Evolutionary conservation across 345 rosid species (phyloP).

Genomic region (Salix dunnii): DNA sequence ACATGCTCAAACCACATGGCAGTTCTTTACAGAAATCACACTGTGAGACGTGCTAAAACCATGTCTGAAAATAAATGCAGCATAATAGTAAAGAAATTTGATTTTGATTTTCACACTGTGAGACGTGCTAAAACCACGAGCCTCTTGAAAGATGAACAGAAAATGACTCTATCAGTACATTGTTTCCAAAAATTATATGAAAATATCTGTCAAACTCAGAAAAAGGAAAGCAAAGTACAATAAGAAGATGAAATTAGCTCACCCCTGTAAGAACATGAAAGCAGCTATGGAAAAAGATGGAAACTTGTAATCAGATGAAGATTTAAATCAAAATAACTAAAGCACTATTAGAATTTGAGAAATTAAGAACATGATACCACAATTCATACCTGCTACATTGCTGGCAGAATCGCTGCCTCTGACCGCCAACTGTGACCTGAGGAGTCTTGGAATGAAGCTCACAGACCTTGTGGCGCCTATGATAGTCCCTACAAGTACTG

Average conservation of each 20-base stretch:
- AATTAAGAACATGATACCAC: background rate
- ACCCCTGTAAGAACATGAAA: background rate
- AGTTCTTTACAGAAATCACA: background rate
- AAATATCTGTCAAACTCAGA: background rate
- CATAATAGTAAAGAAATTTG: background rate
- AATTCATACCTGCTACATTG: constrained; percentile 83
- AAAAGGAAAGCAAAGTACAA: background rate
- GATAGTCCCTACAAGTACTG: constrained; percentile 67
- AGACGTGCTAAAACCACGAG: background rate
- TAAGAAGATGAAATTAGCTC: background rate
- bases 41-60: too few relatives aligned
- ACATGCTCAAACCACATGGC: background rate
- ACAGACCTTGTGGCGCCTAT: constrained; percentile 90
- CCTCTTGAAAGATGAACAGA: background rate
- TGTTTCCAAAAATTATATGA: background rate
- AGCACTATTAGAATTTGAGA: background rate
- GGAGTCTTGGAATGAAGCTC: constrained; percentile 81
- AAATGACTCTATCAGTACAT: background rate
- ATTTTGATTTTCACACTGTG: background rate
- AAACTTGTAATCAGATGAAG: background rate
- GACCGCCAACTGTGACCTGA: constrained; percentile 58
- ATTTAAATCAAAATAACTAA: background rate
- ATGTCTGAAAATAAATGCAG: background rate
- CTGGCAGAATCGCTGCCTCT: constrained; percentile 79
- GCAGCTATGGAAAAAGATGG: background rate